Percentiles rank a stretch among this genome's conserved stretches.
Conservation (phyloP, 2,329 filamentous ascomycete species). For the Orbilia oligospora region DNA sequence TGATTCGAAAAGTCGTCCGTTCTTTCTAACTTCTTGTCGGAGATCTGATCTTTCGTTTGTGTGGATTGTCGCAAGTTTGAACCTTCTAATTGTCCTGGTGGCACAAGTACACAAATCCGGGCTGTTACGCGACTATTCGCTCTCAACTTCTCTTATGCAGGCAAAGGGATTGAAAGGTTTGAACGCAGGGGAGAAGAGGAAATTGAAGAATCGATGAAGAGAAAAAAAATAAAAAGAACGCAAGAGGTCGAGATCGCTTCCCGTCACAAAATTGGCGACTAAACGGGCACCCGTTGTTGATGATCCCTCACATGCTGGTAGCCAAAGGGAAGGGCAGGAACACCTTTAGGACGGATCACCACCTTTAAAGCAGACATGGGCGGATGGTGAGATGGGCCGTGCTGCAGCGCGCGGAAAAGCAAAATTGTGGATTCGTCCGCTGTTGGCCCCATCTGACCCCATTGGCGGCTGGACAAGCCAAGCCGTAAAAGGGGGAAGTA, state of each 20-base stretch:
- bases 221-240: slow-evolving; percentile 16
- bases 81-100: slow-evolving; percentile 41
- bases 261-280: slow-evolving; percentile 56
- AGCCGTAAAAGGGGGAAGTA: slow-evolving; percentile 59
- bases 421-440: slow-evolving; percentile 49
- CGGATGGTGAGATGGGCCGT: slow-evolving; percentile 48
- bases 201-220: slow-evolving; percentile 24
- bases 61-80: slow-evolving; percentile 17
- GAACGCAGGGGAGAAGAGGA: slow-evolving; percentile 31
- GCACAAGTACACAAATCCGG: slow-evolving; percentile 48
- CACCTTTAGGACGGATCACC: slow-evolving; percentile 47
- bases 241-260: slow-evolving; percentile 58
- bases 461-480: slow-evolving; percentile 59
- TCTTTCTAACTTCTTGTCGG: slow-evolving; percentile 32
- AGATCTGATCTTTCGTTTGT: slow-evolving; percentile 10
- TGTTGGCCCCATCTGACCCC: slow-evolving; percentile 39
- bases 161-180: slow-evolving; percentile 32
- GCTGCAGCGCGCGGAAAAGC: slow-evolving; percentile 55
- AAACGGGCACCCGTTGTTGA: slow-evolving; percentile 58
- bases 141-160: slow-evolving; percentile 43
- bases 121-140: slow-evolving; percentile 37
- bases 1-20: slow-evolving; percentile 10
- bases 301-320: slow-evolving; percentile 60
- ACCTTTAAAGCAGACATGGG: slow-evolving; percentile 61
- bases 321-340: slow-evolving; percentile 43